These are phyloP conservation scores for Chloris gayana DNA, from an alignment of 176 grass and related monocot genomes.

Conservation along the genomic window DNA sequence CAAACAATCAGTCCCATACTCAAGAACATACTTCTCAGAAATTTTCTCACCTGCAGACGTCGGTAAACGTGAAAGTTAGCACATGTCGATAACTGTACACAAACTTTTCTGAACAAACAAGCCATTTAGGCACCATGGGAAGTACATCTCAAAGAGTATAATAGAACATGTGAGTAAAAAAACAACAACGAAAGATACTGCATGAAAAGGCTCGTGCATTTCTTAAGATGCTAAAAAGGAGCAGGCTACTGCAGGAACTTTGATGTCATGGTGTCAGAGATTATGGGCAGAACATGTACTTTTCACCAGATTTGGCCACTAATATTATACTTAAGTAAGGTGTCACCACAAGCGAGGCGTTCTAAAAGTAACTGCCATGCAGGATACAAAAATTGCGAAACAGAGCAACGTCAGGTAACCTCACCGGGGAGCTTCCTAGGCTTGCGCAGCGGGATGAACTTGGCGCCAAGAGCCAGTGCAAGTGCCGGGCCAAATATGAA, in stretches of 20 bases:
- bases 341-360: not conserved
- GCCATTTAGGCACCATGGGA: too few relatives aligned
- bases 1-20: conserved; percentile 89
- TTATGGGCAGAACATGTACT: not conserved
- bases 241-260: not conserved
- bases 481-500: conserved; percentile 92
- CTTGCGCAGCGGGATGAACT: conserved; percentile 95
- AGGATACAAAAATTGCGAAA: not conserved
- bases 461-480: conserved; percentile 73
- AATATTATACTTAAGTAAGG: not conserved
- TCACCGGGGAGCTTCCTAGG: conserved; percentile 90
- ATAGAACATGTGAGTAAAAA: conserved; percentile 7
- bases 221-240: conserved; percentile 24
- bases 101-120: too few relatives aligned
- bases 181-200: not conserved
- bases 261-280: not conserved
- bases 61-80: conserved; percentile 19
- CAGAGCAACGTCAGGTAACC: not conserved
- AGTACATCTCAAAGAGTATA: not conserved
- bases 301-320: conserved; percentile 10
- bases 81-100: too few relatives aligned
- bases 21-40: conserved; percentile 76
- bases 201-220: not conserved
- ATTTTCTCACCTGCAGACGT: conserved; percentile 76
- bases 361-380: not conserved